Evolutionary conservation across 2,329 filamentous ascomycete genomes (phyloP).

Genomic region (Aureobasidium sp.): DNA sequence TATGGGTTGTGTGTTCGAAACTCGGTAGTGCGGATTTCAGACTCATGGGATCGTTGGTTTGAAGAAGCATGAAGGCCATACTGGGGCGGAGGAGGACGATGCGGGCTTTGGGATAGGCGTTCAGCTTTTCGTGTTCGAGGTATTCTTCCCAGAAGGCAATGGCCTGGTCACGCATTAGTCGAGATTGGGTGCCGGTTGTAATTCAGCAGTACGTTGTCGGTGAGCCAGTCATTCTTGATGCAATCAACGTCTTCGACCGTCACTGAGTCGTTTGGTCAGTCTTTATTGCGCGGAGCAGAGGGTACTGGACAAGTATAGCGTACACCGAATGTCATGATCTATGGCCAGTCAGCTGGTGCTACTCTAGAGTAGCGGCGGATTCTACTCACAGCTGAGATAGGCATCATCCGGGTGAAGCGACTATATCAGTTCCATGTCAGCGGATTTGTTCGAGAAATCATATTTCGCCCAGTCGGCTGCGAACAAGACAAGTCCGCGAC

Average conservation of each 20-base stretch:
- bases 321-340: conserved; percentile 62
- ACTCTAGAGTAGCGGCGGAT: background rate
- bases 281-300: background rate
- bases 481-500: conserved; percentile 14
- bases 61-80: conserved; percentile 88
- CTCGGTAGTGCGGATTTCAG: conserved; percentile 67
- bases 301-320: conserved; percentile 21
- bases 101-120: conserved; percentile 69
- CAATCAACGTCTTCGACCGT: conserved; percentile 84
- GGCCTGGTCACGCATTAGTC: conserved; percentile 47
- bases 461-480: too few species aligned
- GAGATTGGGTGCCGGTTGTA: too few species aligned
- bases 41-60: conserved; percentile 53
- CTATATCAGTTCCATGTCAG: background rate
- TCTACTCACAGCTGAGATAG: conserved; percentile 60
- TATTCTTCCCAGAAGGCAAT: conserved; percentile 98
- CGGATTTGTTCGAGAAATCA: conserved; percentile 21
- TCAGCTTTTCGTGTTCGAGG: conserved; percentile 82
- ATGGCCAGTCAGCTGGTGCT: conserved; percentile 23
- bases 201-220: conserved; percentile 65
- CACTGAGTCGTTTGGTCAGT: conserved; percentile 46
- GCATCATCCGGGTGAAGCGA: conserved; percentile 51
- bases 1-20: conserved; percentile 75
- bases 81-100: conserved; percentile 87
- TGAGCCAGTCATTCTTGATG: conserved; percentile 89